Conservation (phyloP, 768 basidiomycete species). For the Russula sp. region DNA sequence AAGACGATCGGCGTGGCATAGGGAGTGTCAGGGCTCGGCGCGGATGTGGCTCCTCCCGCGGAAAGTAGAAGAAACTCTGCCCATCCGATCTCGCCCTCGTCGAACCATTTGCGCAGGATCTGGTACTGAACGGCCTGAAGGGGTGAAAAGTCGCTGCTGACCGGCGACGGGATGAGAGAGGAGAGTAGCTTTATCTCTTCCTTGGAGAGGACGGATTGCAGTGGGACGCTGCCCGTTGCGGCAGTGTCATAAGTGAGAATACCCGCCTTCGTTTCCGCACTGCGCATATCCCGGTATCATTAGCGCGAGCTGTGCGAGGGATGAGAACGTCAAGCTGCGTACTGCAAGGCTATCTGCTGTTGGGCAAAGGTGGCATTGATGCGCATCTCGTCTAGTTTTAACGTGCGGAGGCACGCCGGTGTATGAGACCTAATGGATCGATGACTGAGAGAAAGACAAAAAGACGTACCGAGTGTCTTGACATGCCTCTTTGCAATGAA, state of each 20-base stretch:
- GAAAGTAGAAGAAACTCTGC: constrained; percentile 19
- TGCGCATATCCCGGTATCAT: neutral
- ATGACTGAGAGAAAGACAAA: neutral
- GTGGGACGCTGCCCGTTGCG: constrained; percentile 12
- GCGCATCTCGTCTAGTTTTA: constrained; percentile 13
- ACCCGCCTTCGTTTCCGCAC: constrained; percentile 4
- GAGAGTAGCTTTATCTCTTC: constrained; percentile 13
- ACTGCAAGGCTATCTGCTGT: constrained; percentile 10
- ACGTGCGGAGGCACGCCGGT: neutral
- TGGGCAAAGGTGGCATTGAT: constrained; percentile 11
- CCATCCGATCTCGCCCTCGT: constrained; percentile 19
- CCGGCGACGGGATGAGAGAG: constrained; percentile 12
- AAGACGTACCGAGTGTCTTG: constrained; percentile 14
- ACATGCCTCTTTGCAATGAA: constrained; percentile 11
- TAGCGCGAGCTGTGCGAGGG: neutral
- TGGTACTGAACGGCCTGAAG: constrained; percentile 18
- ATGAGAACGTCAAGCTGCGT: neutral
- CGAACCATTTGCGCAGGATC: constrained; percentile 15
- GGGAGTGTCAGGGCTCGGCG: constrained; percentile 10
- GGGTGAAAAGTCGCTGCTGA: constrained; percentile 7
- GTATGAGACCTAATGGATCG: neutral
- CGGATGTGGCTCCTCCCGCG: constrained; percentile 11
- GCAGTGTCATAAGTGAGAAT: constrained; percentile 20
- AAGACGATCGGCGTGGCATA: constrained; percentile 21
- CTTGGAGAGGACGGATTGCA: constrained; percentile 15